Evolutionary conservation across 805 yeast genomes (phyloP).

Genomic region (Saccharomycopsis fibuligera): DNA sequence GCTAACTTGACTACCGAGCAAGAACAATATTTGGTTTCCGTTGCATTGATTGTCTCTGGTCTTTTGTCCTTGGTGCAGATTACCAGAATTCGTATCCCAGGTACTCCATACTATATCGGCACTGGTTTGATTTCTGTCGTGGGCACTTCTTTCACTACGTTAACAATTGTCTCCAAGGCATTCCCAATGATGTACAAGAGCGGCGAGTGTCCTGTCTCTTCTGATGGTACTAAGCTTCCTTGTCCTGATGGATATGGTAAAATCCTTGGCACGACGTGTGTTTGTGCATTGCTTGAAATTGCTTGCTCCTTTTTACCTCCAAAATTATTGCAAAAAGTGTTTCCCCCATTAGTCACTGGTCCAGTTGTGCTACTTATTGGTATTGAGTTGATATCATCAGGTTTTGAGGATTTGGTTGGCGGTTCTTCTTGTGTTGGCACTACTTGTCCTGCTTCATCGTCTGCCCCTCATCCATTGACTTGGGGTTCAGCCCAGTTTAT

Average conservation of each 20-base stretch:
- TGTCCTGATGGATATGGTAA: slow-evolving; percentile 92
- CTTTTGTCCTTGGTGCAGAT: slow-evolving; percentile 69
- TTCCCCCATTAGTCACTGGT: slow-evolving; percentile 90
- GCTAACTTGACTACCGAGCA: slow-evolving; percentile 49
- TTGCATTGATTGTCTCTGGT: slow-evolving; percentile 64
- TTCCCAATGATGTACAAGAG: slow-evolving; percentile 72
- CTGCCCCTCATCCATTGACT: slow-evolving; percentile 49
- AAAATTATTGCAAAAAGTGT: slow-evolving; percentile 55
- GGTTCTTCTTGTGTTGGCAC: slow-evolving; percentile 60
- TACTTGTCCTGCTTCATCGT: slow-evolving; percentile 41
- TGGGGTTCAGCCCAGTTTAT: slow-evolving; percentile 88
- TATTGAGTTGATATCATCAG: slow-evolving; percentile 57
- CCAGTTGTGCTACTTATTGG: slow-evolving; percentile 89
- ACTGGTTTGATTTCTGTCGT: slow-evolving; percentile 87
- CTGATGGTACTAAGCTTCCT: slow-evolving; percentile 60
- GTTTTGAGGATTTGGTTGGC: slow-evolving; percentile 83
- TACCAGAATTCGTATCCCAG: slow-evolving; percentile 69
- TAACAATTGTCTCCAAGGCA: slow-evolving; percentile 69
- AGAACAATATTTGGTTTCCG: slow-evolving; percentile 64
- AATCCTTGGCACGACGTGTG: slow-evolving; percentile 73
- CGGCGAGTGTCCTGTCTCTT: slow-evolving; percentile 59
- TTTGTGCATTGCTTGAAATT: slow-evolving; percentile 72
- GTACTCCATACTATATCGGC: slow-evolving; percentile 73
- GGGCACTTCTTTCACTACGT: slow-evolving; percentile 87
- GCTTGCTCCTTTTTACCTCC: slow-evolving; percentile 74